Conservation (phyloP, 768 basidiomycete genomes). For the Paxillus ammoniavirescens region DNA sequence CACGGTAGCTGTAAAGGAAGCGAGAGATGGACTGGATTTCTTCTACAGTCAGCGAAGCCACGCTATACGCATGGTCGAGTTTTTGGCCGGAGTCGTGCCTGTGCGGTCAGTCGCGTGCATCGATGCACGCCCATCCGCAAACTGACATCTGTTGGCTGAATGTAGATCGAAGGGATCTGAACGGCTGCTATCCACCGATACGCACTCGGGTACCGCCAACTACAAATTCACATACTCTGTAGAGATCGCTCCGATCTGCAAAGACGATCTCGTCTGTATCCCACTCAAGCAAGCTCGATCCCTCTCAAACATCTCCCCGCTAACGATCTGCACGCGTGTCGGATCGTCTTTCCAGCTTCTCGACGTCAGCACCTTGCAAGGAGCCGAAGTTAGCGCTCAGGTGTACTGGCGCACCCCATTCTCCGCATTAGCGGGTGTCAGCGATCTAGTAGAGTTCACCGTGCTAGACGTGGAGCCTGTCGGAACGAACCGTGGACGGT, state of each 20-base stretch:
- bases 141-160: not conserved
- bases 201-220: slow-evolving; percentile 88
- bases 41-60: slow-evolving; percentile 91
- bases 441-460: slow-evolving; percentile 92
- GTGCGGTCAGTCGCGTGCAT: slow-evolving; percentile 57
- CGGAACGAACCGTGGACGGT: slow-evolving; percentile 64
- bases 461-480: slow-evolving; percentile 93
- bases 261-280: slow-evolving; percentile 94
- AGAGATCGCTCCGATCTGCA: slow-evolving; percentile 95
- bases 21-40: slow-evolving; percentile 93
- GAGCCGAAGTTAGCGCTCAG: slow-evolving; percentile 72
- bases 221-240: slow-evolving; percentile 98
- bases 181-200: slow-evolving; percentile 90
- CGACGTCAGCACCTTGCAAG: slow-evolving; percentile 84
- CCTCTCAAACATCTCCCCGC: slow-evolving; percentile 84
- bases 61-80: slow-evolving; percentile 96
- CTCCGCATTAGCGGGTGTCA: slow-evolving; percentile 74
- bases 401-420: slow-evolving; percentile 94
- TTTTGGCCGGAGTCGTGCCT: slow-evolving; percentile 84
- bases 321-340: slow-evolving; percentile 87
- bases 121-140: not conserved
- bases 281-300: slow-evolving; percentile 79
- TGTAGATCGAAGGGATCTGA: slow-evolving; percentile 88
- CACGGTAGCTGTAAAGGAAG: slow-evolving; percentile 90
- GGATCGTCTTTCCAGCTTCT: slow-evolving; percentile 90